Percentiles rank a stretch among this genome's conserved stretches.
phyloP scores from a whole-genome alignment of 2,329 filamentous ascomycete genomes.

The Onygenales sp. region DNA sequence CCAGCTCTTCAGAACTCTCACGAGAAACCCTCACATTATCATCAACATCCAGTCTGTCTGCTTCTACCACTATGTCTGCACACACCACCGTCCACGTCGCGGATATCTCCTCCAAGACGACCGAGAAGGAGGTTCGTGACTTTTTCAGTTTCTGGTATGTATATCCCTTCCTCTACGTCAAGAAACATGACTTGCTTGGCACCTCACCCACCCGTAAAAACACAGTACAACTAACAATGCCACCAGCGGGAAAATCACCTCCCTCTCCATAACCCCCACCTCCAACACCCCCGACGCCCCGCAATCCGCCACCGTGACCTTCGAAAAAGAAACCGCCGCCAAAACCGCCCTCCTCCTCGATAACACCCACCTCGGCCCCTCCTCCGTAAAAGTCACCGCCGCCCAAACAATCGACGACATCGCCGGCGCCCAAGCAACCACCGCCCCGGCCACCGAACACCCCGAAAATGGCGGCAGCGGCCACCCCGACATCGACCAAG shows the following conservation, averaged over 20 bases:
- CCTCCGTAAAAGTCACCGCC: constrained; percentile 68
- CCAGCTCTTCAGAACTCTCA: neutral
- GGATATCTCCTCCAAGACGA: constrained; percentile 74
- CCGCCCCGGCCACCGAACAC: constrained; percentile 42
- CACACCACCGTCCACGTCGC: constrained; percentile 69
- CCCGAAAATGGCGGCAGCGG: constrained; percentile 30
- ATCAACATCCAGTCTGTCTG: constrained; percentile 36
- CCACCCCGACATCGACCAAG: constrained; percentile 68
- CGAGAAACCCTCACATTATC: neutral
- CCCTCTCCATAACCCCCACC: constrained; percentile 62
- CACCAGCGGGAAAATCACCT: constrained; percentile 80
- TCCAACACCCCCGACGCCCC: constrained; percentile 47
- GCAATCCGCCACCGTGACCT: constrained; percentile 84
- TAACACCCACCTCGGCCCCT: constrained; percentile 80
- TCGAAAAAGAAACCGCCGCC: constrained; percentile 92
- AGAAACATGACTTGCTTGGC: too few relatives aligned
- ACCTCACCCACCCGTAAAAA: neutral
- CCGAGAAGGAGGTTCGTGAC: constrained; percentile 83
- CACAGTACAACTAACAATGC: constrained; percentile 12
- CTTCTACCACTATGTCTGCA: constrained; percentile 10
- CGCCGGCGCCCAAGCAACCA: constrained; percentile 49
- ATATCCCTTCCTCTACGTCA: neutral
- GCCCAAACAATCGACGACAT: constrained; percentile 57
- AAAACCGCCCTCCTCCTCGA: constrained; percentile 96
- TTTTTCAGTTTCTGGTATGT: constrained; percentile 94